Evolutionary conservation across 306 rosid species (phyloP).

Genomic region (Prunus mume): DNA sequence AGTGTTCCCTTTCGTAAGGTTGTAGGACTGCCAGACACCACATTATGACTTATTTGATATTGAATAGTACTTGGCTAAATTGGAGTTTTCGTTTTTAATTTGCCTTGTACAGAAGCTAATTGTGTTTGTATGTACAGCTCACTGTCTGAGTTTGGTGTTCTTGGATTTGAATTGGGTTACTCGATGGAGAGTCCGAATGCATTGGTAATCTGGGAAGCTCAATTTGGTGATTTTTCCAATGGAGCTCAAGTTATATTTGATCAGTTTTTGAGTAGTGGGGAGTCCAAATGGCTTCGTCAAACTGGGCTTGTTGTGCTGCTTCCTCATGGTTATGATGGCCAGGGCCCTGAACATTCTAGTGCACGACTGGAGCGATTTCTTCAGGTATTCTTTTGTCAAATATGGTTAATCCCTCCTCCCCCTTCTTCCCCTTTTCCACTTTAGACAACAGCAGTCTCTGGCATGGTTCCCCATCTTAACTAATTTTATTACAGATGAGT

Average conservation of each 20-base stretch:
- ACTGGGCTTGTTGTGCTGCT: constrained; percentile 89
- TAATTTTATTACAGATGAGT: constrained; percentile 76
- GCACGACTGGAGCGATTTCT: constrained; percentile 89
- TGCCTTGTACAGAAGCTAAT: constrained; percentile 16
- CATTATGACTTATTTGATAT: background rate
- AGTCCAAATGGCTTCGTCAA: constrained; percentile 97
- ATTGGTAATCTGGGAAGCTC: constrained; percentile 97
- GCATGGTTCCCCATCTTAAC: constrained; percentile 13
- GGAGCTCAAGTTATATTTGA: constrained; percentile 97
- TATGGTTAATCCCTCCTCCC: background rate
- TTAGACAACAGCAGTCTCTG: background rate
- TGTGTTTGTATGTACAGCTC: constrained; percentile 54
- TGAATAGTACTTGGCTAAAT: constrained; percentile 1
- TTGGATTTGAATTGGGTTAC: constrained; percentile 97
- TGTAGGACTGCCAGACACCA: background rate
- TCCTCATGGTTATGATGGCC: constrained; percentile 98
- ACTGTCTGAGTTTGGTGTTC: constrained; percentile 93
- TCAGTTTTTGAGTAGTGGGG: constrained; percentile 91
- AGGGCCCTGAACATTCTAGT: constrained; percentile 99
- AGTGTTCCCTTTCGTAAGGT: background rate
- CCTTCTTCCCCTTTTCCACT: background rate
- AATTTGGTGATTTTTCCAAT: constrained; percentile 95
- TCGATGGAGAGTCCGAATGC: constrained; percentile 98
- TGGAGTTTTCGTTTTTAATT: constrained; percentile 1
- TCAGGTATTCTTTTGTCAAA: constrained; percentile 47